These are phyloP conservation scores for Rhynchosporium agropyri DNA, from an alignment of 2,329 filamentous ascomycete species.

Conservation along the genomic window DNA sequence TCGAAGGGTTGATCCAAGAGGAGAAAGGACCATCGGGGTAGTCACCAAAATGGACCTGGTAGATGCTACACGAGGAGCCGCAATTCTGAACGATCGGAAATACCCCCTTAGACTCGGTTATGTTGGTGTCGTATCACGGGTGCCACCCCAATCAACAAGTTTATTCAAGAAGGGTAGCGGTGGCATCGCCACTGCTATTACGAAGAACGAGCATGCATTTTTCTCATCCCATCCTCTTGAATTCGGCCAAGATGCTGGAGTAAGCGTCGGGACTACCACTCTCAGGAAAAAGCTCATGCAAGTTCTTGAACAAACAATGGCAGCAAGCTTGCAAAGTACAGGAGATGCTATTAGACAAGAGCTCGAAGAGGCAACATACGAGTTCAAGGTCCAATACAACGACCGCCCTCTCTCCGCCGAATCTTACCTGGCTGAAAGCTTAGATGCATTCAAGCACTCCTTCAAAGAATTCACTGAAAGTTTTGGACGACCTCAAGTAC, in stretches of 20 bases:
- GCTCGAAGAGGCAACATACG: conserved; percentile 93
- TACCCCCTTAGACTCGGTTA: conserved; percentile 96
- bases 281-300: conserved; percentile 96
- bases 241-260: conserved; percentile 72
- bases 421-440: conserved; percentile 91
- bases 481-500: conserved; percentile 88
- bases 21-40: conserved; percentile 97
- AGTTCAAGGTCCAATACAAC: conserved; percentile 99
- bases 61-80: conserved; percentile 75
- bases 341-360: conserved; percentile 93
- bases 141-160: conserved; percentile 62
- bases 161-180: conserved; percentile 82
- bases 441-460: conserved; percentile 96
- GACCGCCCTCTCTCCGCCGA: conserved; percentile 93
- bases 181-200: conserved; percentile 79
- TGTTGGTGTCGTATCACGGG: conserved; percentile 88
- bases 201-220: conserved; percentile 84
- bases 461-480: conserved; percentile 92
- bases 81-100: conserved; percentile 83
- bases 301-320: conserved; percentile 96
- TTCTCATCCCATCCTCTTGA: conserved; percentile 83
- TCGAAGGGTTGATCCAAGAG: conserved; percentile 86
- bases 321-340: conserved; percentile 83
- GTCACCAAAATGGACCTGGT: conserved; percentile 99
- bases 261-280: conserved; percentile 81